Base-by-base conservation (phyloP, 352 stramenopile genomes). In the Phytophthora citrophthora region DNA sequence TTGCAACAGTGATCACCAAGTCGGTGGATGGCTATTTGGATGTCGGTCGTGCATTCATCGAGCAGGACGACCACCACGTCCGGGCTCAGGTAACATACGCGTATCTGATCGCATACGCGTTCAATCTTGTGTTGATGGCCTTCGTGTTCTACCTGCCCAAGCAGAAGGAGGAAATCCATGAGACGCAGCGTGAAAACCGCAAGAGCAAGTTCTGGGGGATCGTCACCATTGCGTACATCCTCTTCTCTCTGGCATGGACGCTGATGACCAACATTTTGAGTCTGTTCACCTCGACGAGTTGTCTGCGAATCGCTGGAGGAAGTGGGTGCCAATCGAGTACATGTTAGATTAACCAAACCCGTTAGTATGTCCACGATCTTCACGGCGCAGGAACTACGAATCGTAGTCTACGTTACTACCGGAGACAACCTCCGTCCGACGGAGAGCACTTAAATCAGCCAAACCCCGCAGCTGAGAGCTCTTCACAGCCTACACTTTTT, bases 231-330 rank as follows among this genome's bases (percentile, higher is more conserved):
- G n/a, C 15, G 16, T 71, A 79, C 31, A 46, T 83, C 4, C 12
- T 57, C 4, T 83, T 87, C 41, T 64, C 76, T 10, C 50, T 89
- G 26, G 20, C 29, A 4, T 89, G 77, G 77, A 79, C 73, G 5
- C 29, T 89, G 41, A 87, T 81, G 73, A 88, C 76, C 32, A 89
- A 89, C 57, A 58, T 89, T 36, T 41, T 90, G n/a, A 82, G 69
- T 41, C 51, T 89, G 10, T 86, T 70, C 53, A 57, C 72, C 24
- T 73, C 67, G n/a, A 91, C 82, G 8, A 74, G 62, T 27, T 87
- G 75, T 43, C 59, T 87, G 20, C 70, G 75, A 12, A 83, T 87
- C 40, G 72, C 76, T 15, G 78, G 78, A 23, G 78, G 76, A n/a
- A 82, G 54, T 5, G 73, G 75, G 11, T 85, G 77, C 67, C 69